Conservation (phyloP, 2,329 filamentous ascomycete genomes). For the Cercospora zeae-maydis region DNA sequence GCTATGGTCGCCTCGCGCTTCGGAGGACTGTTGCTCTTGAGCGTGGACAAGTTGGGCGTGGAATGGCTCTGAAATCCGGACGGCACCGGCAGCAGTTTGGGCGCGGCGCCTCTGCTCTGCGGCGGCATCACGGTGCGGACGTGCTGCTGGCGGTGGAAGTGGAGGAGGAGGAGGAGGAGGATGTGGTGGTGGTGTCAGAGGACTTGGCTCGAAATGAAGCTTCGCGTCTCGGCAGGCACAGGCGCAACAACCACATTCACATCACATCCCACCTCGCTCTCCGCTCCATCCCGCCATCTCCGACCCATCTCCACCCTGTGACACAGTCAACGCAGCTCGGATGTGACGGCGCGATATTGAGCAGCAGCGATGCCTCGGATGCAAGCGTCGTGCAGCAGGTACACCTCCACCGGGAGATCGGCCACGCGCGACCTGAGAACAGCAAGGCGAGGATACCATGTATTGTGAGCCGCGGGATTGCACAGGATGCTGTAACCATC, state of each 20-base stretch:
- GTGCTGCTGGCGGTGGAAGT: not conserved
- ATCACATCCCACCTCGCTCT: not conserved
- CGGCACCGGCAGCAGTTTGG: constrained; percentile 33
- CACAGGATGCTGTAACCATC: no score
- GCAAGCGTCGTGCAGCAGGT: not conserved
- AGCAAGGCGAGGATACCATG: constrained; percentile 2
- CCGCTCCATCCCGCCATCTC: not conserved
- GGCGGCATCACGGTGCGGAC: constrained; percentile 30
- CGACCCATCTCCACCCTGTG: not conserved
- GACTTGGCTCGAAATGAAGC: not conserved
- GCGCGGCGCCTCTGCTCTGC: constrained; percentile 40
- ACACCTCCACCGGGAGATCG: not conserved
- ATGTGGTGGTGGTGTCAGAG: not conserved
- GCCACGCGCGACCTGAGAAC: not conserved
- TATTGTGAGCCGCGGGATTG: not conserved
- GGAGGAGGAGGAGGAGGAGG: no score
- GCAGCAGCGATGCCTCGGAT: not conserved
- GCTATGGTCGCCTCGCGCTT: constrained; percentile 13
- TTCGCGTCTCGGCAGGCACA: not conserved
- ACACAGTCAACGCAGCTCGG: not conserved
- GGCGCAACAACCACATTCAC: not conserved
- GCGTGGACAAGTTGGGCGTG: constrained; percentile 46
- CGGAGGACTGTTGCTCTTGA: constrained; percentile 33
- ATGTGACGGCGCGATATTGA: not conserved
- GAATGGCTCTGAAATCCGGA: constrained; percentile 46